phyloP scores from a whole-genome alignment of 768 basidiomycete species.

The Boletellus emodensis region DNA sequence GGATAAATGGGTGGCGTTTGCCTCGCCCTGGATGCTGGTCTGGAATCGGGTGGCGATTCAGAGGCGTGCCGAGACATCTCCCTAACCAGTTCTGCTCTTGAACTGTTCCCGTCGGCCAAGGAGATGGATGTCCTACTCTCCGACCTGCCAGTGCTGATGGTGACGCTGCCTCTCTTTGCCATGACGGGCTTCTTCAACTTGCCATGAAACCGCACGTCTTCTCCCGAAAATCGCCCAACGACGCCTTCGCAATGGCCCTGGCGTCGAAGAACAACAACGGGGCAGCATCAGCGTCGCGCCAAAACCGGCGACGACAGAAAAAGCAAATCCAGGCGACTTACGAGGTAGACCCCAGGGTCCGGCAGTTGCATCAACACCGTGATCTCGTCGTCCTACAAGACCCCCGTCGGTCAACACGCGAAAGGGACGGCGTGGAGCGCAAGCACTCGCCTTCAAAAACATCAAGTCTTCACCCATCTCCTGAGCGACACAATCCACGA shows the following conservation, averaged over 20 bases:
- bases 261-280: no score
- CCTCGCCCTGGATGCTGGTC: slow-evolving; percentile 19
- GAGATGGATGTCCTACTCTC: slow-evolving; percentile 20
- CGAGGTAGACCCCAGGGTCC: slow-evolving; percentile 58
- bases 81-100: not conserved
- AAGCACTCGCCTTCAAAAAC: slow-evolving; percentile 67
- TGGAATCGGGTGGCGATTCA: slow-evolving; percentile 16
- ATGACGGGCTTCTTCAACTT: slow-evolving; percentile 79
- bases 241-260: slow-evolving; percentile 88
- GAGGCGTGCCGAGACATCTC: slow-evolving; percentile 9
- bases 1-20: slow-evolving; percentile 10
- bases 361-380: slow-evolving; percentile 69
- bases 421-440: not conserved
- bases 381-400: slow-evolving; percentile 69
- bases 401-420: no score
- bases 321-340: slow-evolving; percentile 32
- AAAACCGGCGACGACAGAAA: not conserved
- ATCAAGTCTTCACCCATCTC: slow-evolving; percentile 68
- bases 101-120: slow-evolving; percentile 9
- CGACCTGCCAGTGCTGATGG: not conserved
- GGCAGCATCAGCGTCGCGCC: not conserved
- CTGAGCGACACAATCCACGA: slow-evolving; percentile 73
- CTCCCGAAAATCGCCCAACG: slow-evolving; percentile 66
- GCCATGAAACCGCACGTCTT: slow-evolving; percentile 63
- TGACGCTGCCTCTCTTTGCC: slow-evolving; percentile 51